phyloP scores from a whole-genome alignment of 345 rosid species.

The Boechera stricta region DNA sequence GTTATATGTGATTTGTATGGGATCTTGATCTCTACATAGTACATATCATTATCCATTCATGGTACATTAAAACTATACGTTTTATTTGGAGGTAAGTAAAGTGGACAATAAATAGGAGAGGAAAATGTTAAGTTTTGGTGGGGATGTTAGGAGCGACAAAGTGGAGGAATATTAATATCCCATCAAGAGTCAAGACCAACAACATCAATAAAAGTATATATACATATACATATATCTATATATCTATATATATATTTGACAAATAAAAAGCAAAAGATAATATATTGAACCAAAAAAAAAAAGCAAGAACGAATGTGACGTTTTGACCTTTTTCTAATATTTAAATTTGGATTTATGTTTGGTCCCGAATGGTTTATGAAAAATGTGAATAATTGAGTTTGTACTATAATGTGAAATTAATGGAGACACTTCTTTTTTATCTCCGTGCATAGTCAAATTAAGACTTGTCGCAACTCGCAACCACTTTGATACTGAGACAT shows the following conservation, averaged over 20 bases:
- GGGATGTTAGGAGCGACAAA: constrained; percentile 68
- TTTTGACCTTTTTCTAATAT: constrained; percentile 42
- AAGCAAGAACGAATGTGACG: constrained; percentile 41
- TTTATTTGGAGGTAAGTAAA: constrained; percentile 30
- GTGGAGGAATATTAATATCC: constrained; percentile 94
- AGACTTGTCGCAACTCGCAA: constrained; percentile 23
- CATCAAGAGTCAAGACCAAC: constrained; percentile 70
- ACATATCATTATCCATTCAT: background rate
- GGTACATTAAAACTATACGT: constrained; percentile 2
- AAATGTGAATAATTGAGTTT: constrained; percentile 36
- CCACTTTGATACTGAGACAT: constrained; percentile 17
- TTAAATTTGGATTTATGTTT: constrained; percentile 31
- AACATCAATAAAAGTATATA: constrained; percentile 47
- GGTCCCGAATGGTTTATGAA: constrained; percentile 27
- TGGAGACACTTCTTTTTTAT: constrained; percentile 24
- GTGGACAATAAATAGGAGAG: constrained; percentile 26
- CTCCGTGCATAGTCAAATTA: constrained; percentile 31
- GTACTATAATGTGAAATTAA: constrained; percentile 33
- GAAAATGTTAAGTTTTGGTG: constrained; percentile 39
- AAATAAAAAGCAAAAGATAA: constrained; percentile 24
- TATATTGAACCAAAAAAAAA: constrained; percentile 6
- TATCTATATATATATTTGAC: constrained; percentile 45
- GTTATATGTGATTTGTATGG: background rate
- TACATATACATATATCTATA: too few species aligned
- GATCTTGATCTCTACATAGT: constrained; percentile 15